Conservation (phyloP, 352 stramenopile genomes). For the Globisporangium heterothallicum region DNA sequence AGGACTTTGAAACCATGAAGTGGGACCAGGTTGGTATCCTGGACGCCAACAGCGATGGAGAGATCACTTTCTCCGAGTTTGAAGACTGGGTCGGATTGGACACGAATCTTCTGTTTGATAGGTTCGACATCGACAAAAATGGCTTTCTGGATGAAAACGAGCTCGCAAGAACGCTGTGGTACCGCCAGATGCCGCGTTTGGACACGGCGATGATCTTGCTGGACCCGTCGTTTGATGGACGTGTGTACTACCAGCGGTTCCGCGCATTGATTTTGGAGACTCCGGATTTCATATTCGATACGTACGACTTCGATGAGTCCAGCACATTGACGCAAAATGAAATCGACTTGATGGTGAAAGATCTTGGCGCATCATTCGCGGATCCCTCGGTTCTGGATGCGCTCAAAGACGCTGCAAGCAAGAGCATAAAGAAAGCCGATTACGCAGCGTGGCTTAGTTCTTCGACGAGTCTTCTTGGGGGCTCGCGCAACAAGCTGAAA, state of each 20-base stretch:
- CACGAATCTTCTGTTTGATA: slow-evolving; percentile 74
- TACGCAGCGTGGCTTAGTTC: slow-evolving; percentile 58
- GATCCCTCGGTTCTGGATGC: slow-evolving; percentile 27
- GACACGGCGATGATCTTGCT: slow-evolving; percentile 66
- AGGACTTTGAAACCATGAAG: slow-evolving; percentile 64
- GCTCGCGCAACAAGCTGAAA: slow-evolving; percentile 52
- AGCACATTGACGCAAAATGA: slow-evolving; percentile 48
- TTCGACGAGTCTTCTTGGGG: slow-evolving; percentile 55
- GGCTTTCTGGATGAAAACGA: slow-evolving; percentile 83
- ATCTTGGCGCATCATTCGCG: slow-evolving; percentile 47
- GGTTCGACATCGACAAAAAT: slow-evolving; percentile 82
- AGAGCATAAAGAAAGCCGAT: slow-evolving; percentile 38
- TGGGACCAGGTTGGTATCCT: slow-evolving; percentile 37
- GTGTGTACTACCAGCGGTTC: slow-evolving; percentile 75
- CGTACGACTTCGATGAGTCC: slow-evolving; percentile 73
- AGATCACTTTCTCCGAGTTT: slow-evolving; percentile 72
- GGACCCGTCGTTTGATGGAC: slow-evolving; percentile 76
- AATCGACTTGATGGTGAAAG: slow-evolving; percentile 61
- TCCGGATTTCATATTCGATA: slow-evolving; percentile 55
- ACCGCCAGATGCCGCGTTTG: slow-evolving; percentile 63
- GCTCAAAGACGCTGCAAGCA: slow-evolving; percentile 29
- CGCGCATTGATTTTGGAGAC: slow-evolving; percentile 28
- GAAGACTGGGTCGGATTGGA: slow-evolving; percentile 62
- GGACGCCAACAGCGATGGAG: slow-evolving; percentile 42
- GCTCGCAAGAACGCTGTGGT: slow-evolving; percentile 54